phyloP scores from a whole-genome alignment of 2,329 filamentous ascomycete genomes.

The Microcyclospora pomicola region DNA sequence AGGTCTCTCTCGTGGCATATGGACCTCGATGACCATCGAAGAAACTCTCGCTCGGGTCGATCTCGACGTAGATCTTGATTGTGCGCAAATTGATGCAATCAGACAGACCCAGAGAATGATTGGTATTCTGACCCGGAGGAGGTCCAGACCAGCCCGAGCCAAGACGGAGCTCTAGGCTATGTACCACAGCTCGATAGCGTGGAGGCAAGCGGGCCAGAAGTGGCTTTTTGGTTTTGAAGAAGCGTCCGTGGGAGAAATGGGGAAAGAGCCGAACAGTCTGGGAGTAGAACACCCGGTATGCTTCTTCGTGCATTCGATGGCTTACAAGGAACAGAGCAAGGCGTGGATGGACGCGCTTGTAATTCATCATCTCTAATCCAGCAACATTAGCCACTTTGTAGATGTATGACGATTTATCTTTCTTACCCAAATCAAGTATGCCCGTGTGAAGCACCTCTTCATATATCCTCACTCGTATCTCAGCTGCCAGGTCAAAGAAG shows the following conservation, averaged over 20 bases:
- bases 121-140: constrained; percentile 56
- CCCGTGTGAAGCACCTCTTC: constrained; percentile 40
- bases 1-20: constrained; percentile 48
- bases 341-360: constrained; percentile 43
- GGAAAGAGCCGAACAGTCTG: constrained; percentile 54
- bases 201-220: constrained; percentile 52
- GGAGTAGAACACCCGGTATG: constrained; percentile 52
- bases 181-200: constrained; percentile 46
- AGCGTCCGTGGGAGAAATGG: constrained; percentile 47
- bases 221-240: constrained; percentile 61
- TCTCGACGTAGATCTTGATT: constrained; percentile 56
- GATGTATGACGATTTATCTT: not conserved
- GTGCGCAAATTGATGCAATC: constrained; percentile 47
- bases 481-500: constrained; percentile 54
- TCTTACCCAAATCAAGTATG: constrained; percentile 41
- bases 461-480: constrained; percentile 58
- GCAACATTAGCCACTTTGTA: constrained; percentile 1
- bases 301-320: constrained; percentile 48
- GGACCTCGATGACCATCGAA: constrained; percentile 51
- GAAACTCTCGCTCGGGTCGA: constrained; percentile 50
- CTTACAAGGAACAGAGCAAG: constrained; percentile 49
- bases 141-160: constrained; percentile 61
- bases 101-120: constrained; percentile 44
- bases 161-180: constrained; percentile 53
- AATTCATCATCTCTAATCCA: constrained; percentile 43